Conservation (phyloP, 1,284 basidiomycete species). For the Ganoderma sinense region DNA sequence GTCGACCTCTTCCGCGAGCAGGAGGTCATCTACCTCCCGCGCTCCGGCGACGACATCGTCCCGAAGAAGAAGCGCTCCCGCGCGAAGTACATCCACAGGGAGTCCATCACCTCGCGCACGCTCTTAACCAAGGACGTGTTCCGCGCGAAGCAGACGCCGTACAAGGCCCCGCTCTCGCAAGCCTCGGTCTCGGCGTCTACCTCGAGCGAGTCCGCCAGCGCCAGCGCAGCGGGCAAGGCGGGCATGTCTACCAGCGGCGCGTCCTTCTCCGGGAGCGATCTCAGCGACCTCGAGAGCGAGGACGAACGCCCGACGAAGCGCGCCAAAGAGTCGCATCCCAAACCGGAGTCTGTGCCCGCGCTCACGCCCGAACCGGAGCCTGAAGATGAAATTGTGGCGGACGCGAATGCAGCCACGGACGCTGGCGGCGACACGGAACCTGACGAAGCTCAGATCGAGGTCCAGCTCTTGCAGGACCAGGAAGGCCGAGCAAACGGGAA, state of each 20-base stretch:
- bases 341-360: not conserved
- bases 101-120: conserved; percentile 42
- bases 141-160: conserved; percentile 20
- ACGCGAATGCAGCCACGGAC: not conserved
- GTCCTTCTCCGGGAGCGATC: conserved; percentile 32
- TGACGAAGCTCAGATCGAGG: not conserved
- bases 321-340: conserved; percentile 13
- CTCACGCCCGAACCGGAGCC: not conserved
- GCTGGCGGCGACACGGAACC: not conserved
- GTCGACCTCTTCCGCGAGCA: conserved; percentile 67
- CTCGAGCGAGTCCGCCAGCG: conserved; percentile 22
- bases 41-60: conserved; percentile 39
- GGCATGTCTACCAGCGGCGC: conserved; percentile 22
- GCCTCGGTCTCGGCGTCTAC: conserved; percentile 35
- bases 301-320: conserved; percentile 29
- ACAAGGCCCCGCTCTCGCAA: conserved; percentile 30
- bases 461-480: not conserved
- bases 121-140: conserved; percentile 19
- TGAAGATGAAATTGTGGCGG: not conserved
- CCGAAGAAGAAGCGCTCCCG: conserved; percentile 16
- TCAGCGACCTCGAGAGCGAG: conserved; percentile 29
- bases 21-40: conserved; percentile 68
- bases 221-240: conserved; percentile 11
- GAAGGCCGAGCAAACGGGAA: not conserved
- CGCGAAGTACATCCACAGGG: conserved; percentile 27